phyloP scores from a whole-genome alignment of 345 rosid species.

The Lumnitzera littorea region DNA sequence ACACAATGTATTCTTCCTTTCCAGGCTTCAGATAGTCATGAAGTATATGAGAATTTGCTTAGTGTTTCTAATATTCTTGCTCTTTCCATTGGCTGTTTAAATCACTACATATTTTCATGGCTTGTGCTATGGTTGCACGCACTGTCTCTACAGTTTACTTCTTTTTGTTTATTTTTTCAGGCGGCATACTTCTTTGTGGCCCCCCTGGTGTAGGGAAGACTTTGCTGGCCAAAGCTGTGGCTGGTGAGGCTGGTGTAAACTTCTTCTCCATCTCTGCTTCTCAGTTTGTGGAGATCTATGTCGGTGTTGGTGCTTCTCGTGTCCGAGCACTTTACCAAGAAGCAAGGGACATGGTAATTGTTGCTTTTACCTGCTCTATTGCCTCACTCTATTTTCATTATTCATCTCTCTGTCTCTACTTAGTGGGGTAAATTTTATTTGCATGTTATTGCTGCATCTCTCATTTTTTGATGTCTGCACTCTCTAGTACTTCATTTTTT shows the following conservation, averaged over 20 bases:
- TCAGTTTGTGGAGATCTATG: slow-evolving; percentile 94
- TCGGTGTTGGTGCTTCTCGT: slow-evolving; percentile 95
- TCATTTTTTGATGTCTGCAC: no score
- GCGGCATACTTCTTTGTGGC: slow-evolving; percentile 94
- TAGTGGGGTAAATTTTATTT: no score
- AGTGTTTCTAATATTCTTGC: no score
- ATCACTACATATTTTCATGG: no score
- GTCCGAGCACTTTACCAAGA: slow-evolving; percentile 91
- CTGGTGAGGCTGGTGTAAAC: slow-evolving; percentile 96
- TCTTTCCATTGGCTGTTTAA: no score
- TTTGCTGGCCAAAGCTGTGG: slow-evolving; percentile 91
- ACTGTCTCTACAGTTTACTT: background rate
- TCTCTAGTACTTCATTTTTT: no score
- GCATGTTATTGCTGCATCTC: no score
- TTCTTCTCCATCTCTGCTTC: slow-evolving; percentile 98
- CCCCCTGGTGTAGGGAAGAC: slow-evolving; percentile 97
- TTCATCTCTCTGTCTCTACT: background rate
- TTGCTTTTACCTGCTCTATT: slow-evolving; percentile 10
- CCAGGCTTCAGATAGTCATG: no score
- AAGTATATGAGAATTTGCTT: no score
- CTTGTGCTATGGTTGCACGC: no score
- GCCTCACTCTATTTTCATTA: background rate
- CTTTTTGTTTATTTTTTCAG: slow-evolving; percentile 28
- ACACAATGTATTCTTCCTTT: no score
- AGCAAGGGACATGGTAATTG: slow-evolving; percentile 69